Conservation (phyloP, 768 basidiomycete species). For the Cystoderma amianthinum region DNA sequence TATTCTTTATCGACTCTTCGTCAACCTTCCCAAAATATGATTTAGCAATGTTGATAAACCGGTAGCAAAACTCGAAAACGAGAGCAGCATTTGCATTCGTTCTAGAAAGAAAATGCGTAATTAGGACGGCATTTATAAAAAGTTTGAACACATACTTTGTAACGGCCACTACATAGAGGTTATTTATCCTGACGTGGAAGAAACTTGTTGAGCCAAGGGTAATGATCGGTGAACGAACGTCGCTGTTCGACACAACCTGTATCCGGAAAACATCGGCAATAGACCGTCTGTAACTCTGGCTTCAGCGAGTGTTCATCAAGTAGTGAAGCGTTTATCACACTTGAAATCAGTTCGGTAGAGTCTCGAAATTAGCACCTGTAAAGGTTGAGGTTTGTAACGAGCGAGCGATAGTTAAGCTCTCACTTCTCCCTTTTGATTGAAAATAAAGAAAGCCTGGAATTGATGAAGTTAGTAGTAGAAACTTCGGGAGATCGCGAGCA, state of each 20-base stretch:
- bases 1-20: slow-evolving; percentile 97
- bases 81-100: slow-evolving; percentile 97
- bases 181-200: slow-evolving; percentile 95
- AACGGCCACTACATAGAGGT: slow-evolving; percentile 91
- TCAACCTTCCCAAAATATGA: slow-evolving; percentile 98
- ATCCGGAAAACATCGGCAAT: slow-evolving; percentile 98
- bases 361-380: slow-evolving; percentile 89
- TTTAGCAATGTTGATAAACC: slow-evolving; percentile 90
- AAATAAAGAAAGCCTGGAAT: slow-evolving; percentile 91
- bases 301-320: background rate
- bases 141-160: slow-evolving; percentile 63
- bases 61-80: slow-evolving; percentile 96
- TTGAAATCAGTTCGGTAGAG: slow-evolving; percentile 97
- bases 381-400: slow-evolving; percentile 4
- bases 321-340: slow-evolving; percentile 36
- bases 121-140: slow-evolving; percentile 1
- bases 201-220: slow-evolving; percentile 97
- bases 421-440: slow-evolving; percentile 99
- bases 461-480: background rate
- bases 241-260: slow-evolving; percentile 96
- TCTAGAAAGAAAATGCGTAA: slow-evolving; percentile 28
- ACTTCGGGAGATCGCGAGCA: slow-evolving; percentile 1
- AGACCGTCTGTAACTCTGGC: slow-evolving; percentile 57
- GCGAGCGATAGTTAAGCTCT: slow-evolving; percentile 11
- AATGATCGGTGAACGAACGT: slow-evolving; percentile 94